Base-by-base conservation (phyloP, 768 basidiomycete genomes). In the Podaxis sp. region DNA sequence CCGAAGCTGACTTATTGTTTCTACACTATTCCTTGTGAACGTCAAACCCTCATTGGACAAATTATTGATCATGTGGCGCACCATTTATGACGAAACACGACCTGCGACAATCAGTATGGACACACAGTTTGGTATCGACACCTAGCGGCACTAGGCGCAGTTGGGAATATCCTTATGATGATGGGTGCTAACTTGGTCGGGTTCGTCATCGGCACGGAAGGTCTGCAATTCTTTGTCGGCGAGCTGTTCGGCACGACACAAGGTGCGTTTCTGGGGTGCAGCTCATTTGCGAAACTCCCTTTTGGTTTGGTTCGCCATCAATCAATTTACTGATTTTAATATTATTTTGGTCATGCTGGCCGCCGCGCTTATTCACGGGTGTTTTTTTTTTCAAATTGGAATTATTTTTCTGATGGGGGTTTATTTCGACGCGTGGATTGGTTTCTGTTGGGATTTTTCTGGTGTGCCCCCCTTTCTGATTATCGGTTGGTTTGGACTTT, bases 151-250 rank as follows among this genome's bases (percentile, higher is more conserved):
- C 56, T 88, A 0, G 96, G 96, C 11, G 95, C 87, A 0, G 89
- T 94, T 3, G 69, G 86, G 68, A 99, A 97, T 72, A 82, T 96
- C 26, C 69, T 96, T 28, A 83, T 93, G 76, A 93, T 99, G 94
- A 89, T 93, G 84, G 72, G 83, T 0, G 97, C 95, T 24, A 99
- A 99, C 73, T 83, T 99, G 10, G 88, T 99, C 3, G 97, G 97
- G 2, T 99, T 99, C 71, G 96, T 95, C 12, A 81, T 98, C 51
- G 96, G 96, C 2, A 77, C 85, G 0, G 93, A 97, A 4, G 95
- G 95, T 0, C 81, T 88, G 41, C 71, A 74, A 46, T 89, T 89
- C 71, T 84, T 98, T 72, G 71, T 85, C 4, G 64, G 73, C 4
- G 78, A 89, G 71, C 72, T 99, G 40, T 74, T 86, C 54, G 84